Base-by-base conservation (phyloP, 2,329 filamentous ascomycete genomes). In the Ophiostoma triangulosporum region DNA sequence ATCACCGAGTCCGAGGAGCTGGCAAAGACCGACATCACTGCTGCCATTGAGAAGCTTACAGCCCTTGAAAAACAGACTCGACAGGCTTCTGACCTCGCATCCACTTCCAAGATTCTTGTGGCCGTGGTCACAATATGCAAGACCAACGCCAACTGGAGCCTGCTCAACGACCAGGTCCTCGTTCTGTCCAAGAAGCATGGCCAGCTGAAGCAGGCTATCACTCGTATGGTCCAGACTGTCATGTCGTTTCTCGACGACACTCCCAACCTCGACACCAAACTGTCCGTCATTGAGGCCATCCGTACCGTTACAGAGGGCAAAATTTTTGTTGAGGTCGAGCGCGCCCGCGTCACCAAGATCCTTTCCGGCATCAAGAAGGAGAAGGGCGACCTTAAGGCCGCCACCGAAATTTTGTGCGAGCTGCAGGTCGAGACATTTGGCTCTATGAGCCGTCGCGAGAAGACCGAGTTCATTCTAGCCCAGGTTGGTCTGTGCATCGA, bases 291-390 rank as follows among this genome's bases (percentile, higher is more conserved):
- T 64, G 91, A 98, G 71, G 94, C 91, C 1, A 70, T 98, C 64
- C 82, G 93, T 62, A 97, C 91, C 40, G 91, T 98, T 49, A 98
- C 93, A 8, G 93, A 98, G 71, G 93, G 93, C 71, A 98, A 98
- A 85, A 98, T 98, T 68, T 98, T 98, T 64, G 91, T 98, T 63
- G 93, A 98, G 74, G 93, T 98, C 52, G 93, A 98, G 76, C 84
- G 93, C 61, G 93, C 93, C 59, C 86, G 93, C 61, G 84, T 98
- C 56, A 98, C 93, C 63, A 88, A 85, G 66, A 94, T 95, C 60
- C 77, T 98, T 12, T 97, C 93, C 51, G 82, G 96, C 69, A 97
- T 98, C 76, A 97, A 97, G 77, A 96, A 95, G 72, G 73, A 86
- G 60, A 88, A 97, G 70, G 91, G 90, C 59, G 91, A 98, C 64